Evolutionary conservation across 208 protist species (phyloP), one percentile per base, ranked within the genome.

Genomic region (Zelonia costaricensis): DNA sequence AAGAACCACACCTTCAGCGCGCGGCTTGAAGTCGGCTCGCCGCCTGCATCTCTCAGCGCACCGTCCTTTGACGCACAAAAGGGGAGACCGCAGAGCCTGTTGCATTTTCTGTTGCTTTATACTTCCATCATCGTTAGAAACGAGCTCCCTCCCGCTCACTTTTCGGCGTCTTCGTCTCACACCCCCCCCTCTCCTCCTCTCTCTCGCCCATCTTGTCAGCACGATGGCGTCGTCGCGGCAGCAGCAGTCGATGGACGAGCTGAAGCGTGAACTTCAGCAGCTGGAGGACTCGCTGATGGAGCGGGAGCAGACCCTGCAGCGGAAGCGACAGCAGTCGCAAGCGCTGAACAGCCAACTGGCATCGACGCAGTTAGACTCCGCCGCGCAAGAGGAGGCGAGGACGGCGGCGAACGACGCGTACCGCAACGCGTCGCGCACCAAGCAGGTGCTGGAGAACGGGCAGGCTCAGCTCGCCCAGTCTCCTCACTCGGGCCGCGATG

Each of bases 391-490:
- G 18, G 51, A 7, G 39, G 43, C 44, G 35, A n/a, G 45, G 13
- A 25, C 43, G 2, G 28, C 43, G 2, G 57, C 59, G 23, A 55
- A 33, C 66, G 42, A 56, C 31, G 66, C 43, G 20, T 73, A 66
- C 25, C 58, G 66, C 9, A 38, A 54, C 23, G 58, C 52, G 9
- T 55, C 69, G 0, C 61, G 69, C 16, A 52, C 54, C 13, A 88
- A 84, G 61, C 73, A 74, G 49, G 64, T 81, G 23, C 66, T 76
- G 6, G 74, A 78, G 36, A 70, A 65, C 22, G 76, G 74, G n/a
- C 53, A 64, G 46, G 38, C 33, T 39, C 54, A 51, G 7, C 30
- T 46, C 49, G 27, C 44, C 16, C 35, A 66, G 44, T 40, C 27
- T 18, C 30, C 57, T n/a, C 27, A 69, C 40, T 55, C 71, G n/a